These are phyloP conservation scores for Neopestalotiopsis clavispora DNA, from an alignment of 2,329 filamentous ascomycete species.

Conservation along the genomic window DNA sequence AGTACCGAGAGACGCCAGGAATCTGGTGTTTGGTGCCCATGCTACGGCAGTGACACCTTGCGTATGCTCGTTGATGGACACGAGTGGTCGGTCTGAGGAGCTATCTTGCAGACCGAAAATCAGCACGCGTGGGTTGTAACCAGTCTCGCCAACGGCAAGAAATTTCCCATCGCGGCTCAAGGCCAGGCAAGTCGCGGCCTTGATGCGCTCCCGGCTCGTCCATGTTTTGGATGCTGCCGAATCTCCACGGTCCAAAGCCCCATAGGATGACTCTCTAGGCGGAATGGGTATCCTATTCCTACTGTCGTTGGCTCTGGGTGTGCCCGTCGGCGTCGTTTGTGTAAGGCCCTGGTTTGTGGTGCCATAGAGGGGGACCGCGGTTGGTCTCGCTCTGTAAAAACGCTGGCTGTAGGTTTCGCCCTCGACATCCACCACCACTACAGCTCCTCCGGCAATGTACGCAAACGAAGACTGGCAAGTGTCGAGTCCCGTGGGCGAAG, in stretches of 20 bases:
- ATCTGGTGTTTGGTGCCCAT: slow-evolving; percentile 86
- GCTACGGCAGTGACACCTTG: slow-evolving; percentile 88
- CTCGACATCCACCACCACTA: slow-evolving; percentile 84
- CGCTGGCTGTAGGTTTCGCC: slow-evolving; percentile 73
- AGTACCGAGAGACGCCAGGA: slow-evolving; percentile 85
- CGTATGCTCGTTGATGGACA: slow-evolving; percentile 85
- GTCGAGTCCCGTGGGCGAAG: slow-evolving; percentile 85
- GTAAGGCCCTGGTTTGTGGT: slow-evolving; percentile 56
- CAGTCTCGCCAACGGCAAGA: slow-evolving; percentile 92
- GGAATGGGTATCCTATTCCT: slow-evolving; percentile 58
- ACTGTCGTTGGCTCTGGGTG: slow-evolving; percentile 68
- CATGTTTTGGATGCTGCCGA: slow-evolving; percentile 71
- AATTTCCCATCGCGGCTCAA: slow-evolving; percentile 87
- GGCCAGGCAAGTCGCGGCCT: slow-evolving; percentile 89
- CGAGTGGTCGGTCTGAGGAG: slow-evolving; percentile 80
- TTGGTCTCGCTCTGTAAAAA: slow-evolving; percentile 88
- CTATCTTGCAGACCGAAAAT: slow-evolving; percentile 85
- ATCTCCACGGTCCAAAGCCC: slow-evolving; percentile 62
- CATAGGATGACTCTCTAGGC: slow-evolving; percentile 54
- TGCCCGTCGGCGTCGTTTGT: slow-evolving; percentile 57
- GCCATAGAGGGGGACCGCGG: slow-evolving; percentile 70
- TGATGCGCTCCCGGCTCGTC: slow-evolving; percentile 90
- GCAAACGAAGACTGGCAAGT: slow-evolving; percentile 80
- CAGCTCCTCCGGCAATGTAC: slow-evolving; percentile 90
- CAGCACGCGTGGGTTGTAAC: slow-evolving; percentile 88